Base-by-base conservation (phyloP, 2,329 filamentous ascomycete species). In the Penicillium crustosum region DNA sequence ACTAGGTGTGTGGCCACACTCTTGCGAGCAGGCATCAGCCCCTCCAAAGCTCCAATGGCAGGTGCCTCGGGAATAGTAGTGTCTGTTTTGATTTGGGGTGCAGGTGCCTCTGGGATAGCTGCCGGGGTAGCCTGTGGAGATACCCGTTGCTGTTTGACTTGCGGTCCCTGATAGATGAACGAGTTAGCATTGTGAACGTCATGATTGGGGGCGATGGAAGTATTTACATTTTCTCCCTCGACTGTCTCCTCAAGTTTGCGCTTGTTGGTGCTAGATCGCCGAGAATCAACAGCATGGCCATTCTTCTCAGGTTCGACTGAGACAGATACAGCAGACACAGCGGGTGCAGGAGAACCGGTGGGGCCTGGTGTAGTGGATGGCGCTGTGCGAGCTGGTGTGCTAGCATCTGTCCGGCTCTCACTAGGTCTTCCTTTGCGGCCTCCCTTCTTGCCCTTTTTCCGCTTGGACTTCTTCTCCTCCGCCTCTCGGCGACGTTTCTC, bases 1-100 rank as follows among this genome's bases (percentile, higher is more conserved):
- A 86, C 81, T 31, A 97, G 75, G 23, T 86, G 85, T 64, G 85
- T 86, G 9, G 90, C 91, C 17, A 86, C 83, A 33, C 84, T 86
- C 68, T 86, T 87, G 61, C 93, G 88, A 36, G 80, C 71, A 13
- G 85, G 81, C 21, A 86, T 84, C 1, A 87, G 77, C 21, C 82
- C 75, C 36, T 79, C 75, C 48, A 81, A 65, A 23, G 72, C 70
- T 48, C 66, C 70, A 21, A 71, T 70, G 31, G 72, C 67, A 41
- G 70, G 65, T 25, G 67, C 68, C 35, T 72, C 72, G 47, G 65
- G 60, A 36, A 70, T 68, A 49, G 74, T 68, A 48, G 74, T 62
- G 51, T 73, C 75, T 33, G 70, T 59, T 57, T 77, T 79, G 51
- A 64, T 59, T 33, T 68, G 65, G 29, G 70, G 65, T 36, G 66